Evolutionary conservation across 352 stramenopile species (phyloP), one percentile per base, ranked within the genome.

Genomic region (Thraustotheca clavata): DNA sequence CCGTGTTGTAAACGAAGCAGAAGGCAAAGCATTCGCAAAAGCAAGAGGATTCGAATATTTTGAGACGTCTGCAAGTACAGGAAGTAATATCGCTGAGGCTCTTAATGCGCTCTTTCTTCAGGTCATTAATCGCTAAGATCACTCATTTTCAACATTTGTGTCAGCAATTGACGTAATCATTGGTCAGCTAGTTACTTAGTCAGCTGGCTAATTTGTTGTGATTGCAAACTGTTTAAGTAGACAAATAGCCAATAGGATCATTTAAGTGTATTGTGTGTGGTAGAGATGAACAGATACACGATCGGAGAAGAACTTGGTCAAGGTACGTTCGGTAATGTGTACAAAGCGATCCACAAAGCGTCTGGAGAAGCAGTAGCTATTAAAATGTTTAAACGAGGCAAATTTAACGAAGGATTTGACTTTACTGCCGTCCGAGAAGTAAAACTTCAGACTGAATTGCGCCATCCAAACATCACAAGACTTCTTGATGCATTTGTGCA

Each of bases 11-110:
- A 76, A 72, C 0, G 85, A 95, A 62, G 84, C 89, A 24, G 87
- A 97, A 62, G 90, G 75, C 0, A 71, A 69, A 5, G 68, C 72
- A 2, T 98, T 89, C 57, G 89, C 90, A 5, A 50, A 69, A 22
- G 49, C 76, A 6, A 90, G 89, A 43, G 85, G 80, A 2, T 95
- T 91, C 41, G 76, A 86, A 39, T 97, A 97, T 69, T 98, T 95
- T 59, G 91, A 98, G 72, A 97, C 88, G 16, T 96, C 86, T 33
- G 90, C 91, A 4, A 88, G 88, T 60, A 94, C 87, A 20, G 91
- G 88, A 18, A 74, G 84, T 36, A 92, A 83, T 73, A 83, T 97
- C 24, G 75, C 66, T 20, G 89, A 97, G 32, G 79, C 91, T 3
- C 94, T 97, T 62, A 74, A 95, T 48, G 70, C 72, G 12, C 69